A percentile compares a stretch with the other conserved stretches of the same genome.
phyloP scores from a whole-genome alignment of 2,329 filamentous ascomycete species.

The Cladosporium cucumerinum region DNA sequence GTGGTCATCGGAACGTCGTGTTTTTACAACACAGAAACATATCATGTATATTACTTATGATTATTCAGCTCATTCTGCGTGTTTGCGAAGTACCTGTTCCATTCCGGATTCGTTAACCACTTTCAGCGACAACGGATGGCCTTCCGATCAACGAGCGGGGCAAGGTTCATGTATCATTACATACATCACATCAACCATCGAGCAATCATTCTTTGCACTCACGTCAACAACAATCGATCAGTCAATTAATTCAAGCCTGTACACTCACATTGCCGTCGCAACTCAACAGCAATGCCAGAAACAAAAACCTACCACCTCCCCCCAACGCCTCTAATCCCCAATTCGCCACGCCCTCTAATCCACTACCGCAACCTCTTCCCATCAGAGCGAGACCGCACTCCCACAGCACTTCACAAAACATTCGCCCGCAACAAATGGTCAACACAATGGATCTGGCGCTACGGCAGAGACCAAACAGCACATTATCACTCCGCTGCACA shows the following conservation, averaged over 20 bases:
- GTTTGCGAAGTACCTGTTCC: not conserved
- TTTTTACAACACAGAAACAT: not conserved
- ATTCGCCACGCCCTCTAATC: constrained; percentile 52
- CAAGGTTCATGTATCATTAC: not conserved
- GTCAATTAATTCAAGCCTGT: not conserved
- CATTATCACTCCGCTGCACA: constrained; percentile 58
- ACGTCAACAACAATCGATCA: not conserved
- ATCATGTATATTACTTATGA: not conserved
- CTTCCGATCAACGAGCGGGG: constrained; percentile 2
- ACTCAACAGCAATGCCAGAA: constrained; percentile 27
- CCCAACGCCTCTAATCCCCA: constrained; percentile 48
- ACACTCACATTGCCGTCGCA: not conserved
- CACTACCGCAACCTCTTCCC: constrained; percentile 49
- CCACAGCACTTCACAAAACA: constrained; percentile 40
- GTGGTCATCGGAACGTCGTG: not conserved
- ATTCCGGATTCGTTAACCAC: constrained; percentile 3
- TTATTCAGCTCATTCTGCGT: not conserved
- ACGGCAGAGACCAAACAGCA: constrained; percentile 36
- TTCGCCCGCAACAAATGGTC: constrained; percentile 52
- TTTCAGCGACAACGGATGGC: constrained; percentile 8
- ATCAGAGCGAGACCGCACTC: constrained; percentile 22
- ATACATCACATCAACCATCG: not conserved
- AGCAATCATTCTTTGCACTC: not conserved
- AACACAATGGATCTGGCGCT: constrained; percentile 56
- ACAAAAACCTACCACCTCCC: constrained; percentile 41